Percentiles rank a stretch among this genome's conserved stretches.
phyloP scores from a whole-genome alignment of 2,329 filamentous ascomycete genomes.

The Fusarium domesticum region DNA sequence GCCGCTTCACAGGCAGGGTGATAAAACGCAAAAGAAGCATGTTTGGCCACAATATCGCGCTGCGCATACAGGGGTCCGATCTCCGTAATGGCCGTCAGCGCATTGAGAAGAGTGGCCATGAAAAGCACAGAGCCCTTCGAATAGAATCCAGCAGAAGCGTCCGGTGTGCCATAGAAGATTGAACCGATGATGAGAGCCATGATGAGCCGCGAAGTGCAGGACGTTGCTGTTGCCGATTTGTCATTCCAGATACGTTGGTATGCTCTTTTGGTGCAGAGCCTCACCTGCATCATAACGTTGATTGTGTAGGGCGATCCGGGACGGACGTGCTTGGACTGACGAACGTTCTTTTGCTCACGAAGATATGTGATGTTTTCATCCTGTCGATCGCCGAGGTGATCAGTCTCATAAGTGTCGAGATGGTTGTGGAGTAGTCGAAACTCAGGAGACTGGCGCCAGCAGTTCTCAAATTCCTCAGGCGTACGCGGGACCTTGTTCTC shows the following conservation, averaged over 20 bases:
- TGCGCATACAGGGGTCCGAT: slow-evolving; percentile 45
- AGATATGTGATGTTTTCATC: slow-evolving; percentile 40
- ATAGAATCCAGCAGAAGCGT: slow-evolving; percentile 51
- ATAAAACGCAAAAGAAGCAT: slow-evolving; percentile 49
- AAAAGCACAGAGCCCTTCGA: slow-evolving; percentile 57
- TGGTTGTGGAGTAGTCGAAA: slow-evolving; percentile 43
- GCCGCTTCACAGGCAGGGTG: slow-evolving; percentile 53
- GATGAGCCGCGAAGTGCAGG: slow-evolving; percentile 47
- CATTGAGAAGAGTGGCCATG: slow-evolving; percentile 59
- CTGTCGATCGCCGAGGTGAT: slow-evolving; percentile 42
- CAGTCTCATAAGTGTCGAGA: slow-evolving; percentile 48
- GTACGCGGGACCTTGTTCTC: slow-evolving; percentile 63
- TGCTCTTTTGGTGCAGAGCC: slow-evolving; percentile 48
- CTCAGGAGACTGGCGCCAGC: slow-evolving; percentile 46
- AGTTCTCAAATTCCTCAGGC: slow-evolving; percentile 62
- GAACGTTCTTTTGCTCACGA: slow-evolving; percentile 46
- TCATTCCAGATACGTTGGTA: slow-evolving; percentile 54
- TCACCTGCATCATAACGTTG: slow-evolving; percentile 52
- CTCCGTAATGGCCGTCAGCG: slow-evolving; percentile 55
- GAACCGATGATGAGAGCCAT: slow-evolving; percentile 61
- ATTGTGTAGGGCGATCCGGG: slow-evolving; percentile 58
- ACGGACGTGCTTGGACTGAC: slow-evolving; percentile 52
- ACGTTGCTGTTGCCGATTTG: slow-evolving; percentile 45
- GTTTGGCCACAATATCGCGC: slow-evolving; percentile 49
- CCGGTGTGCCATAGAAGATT: slow-evolving; percentile 53